These are phyloP conservation scores for Chalciporus chontae DNA, from an alignment of 768 basidiomycete genomes.

Conservation along the genomic window DNA sequence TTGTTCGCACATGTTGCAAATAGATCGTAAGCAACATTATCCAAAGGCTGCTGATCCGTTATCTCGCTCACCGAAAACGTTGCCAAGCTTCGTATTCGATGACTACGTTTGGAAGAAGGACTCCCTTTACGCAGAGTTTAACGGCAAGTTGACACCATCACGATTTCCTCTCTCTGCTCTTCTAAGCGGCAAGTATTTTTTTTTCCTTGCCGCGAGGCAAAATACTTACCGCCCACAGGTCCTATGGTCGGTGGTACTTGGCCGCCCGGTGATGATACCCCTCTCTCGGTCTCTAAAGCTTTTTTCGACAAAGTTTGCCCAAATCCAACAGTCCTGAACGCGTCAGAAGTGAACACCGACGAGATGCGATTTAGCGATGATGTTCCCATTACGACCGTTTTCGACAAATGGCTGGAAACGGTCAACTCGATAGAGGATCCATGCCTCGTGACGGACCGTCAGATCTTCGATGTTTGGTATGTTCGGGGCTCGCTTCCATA, in stretches of 20 bases:
- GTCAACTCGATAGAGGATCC: conserved; percentile 34
- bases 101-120: too few relatives aligned
- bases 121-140: too few relatives aligned
- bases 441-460: conserved; percentile 36
- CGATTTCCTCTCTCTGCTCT: too few relatives aligned
- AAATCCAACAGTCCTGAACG: conserved; percentile 31
- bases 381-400: conserved; percentile 23
- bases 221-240: conserved; percentile 20
- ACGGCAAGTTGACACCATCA: too few relatives aligned
- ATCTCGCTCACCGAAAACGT: too few relatives aligned
- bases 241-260: conserved; percentile 40
- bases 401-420: conserved; percentile 39
- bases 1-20: too few relatives aligned
- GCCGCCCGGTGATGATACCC: conserved; percentile 28
- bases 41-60: too few relatives aligned
- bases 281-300: conserved; percentile 34
- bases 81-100: too few relatives aligned
- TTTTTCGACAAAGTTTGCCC: conserved; percentile 43
- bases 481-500: too few relatives aligned
- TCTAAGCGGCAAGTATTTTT: too few relatives aligned
- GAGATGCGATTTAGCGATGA: conserved; percentile 12
- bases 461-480: conserved; percentile 36
- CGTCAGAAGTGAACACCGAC: conserved; percentile 27
- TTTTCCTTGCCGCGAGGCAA: too few relatives aligned
- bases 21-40: too few relatives aligned